phyloP scores from a whole-genome alignment of 495 filamentous ascomycete genomes.

The Baudoinia panamericana region DNA sequence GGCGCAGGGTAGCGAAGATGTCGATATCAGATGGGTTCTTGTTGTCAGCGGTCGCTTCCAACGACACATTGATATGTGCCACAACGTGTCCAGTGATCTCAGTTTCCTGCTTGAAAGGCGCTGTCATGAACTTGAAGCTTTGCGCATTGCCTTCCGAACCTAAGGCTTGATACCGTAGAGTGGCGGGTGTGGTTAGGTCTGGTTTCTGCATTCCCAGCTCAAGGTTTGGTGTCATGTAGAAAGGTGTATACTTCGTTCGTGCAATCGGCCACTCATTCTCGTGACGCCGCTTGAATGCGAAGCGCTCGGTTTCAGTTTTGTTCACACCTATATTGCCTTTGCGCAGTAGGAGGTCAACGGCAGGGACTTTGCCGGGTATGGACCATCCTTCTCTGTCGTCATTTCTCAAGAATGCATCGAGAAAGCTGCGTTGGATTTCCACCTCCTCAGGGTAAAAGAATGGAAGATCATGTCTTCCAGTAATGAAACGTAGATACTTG shows the following conservation, averaged over 20 bases:
- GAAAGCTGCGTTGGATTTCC: slow-evolving; percentile 49
- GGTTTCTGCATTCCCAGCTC: too few species aligned
- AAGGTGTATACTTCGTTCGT: slow-evolving; percentile 45
- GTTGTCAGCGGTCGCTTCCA: slow-evolving; percentile 3
- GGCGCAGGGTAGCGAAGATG: slow-evolving; percentile 48
- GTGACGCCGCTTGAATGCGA: slow-evolving; percentile 6
- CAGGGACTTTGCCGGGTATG: slow-evolving; percentile 36
- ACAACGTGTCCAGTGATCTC: too few species aligned
- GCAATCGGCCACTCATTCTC: slow-evolving; percentile 54
- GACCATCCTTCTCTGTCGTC: slow-evolving; percentile 49
- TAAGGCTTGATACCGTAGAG: background rate
- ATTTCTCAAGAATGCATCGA: slow-evolving; percentile 54
- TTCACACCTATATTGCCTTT: slow-evolving; percentile 53
- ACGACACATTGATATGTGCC: slow-evolving; percentile 33
- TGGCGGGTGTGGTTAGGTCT: too few species aligned
- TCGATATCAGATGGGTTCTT: slow-evolving; percentile 42
- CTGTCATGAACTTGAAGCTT: background rate
- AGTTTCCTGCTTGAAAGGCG: background rate
- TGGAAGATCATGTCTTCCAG: slow-evolving; percentile 55
- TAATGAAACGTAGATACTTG: slow-evolving; percentile 56
- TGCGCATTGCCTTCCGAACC: background rate
- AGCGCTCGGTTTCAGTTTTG: slow-evolving; percentile 42
- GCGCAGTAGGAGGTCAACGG: slow-evolving; percentile 44
- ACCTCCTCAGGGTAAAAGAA: slow-evolving; percentile 58
- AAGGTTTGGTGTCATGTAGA: slow-evolving; percentile 36